Evolutionary conservation across 257 asterid species (phyloP).

Genomic region (Dorcoceras hygrometricum): DNA sequence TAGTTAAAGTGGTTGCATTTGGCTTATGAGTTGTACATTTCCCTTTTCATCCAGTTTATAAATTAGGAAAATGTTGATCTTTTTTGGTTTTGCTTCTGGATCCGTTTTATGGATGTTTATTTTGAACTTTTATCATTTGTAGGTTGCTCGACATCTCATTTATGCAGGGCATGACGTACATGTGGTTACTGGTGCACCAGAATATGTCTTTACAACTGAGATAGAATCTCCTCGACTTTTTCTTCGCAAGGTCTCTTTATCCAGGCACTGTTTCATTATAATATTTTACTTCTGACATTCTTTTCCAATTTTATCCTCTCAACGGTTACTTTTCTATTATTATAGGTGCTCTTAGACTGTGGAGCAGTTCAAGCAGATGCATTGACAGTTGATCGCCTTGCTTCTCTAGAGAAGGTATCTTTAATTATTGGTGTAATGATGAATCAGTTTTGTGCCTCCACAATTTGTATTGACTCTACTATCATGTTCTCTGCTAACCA

Average conservation of each 20-base stretch:
- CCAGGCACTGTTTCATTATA: neutral
- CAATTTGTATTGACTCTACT: neutral
- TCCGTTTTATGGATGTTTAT: slow-evolving; percentile 9
- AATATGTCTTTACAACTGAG: slow-evolving; percentile 79
- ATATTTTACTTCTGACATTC: neutral
- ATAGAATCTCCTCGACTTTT: slow-evolving; percentile 77
- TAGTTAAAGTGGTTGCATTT: neutral
- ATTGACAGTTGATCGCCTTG: slow-evolving; percentile 97
- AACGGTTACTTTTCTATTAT: slow-evolving; percentile 11
- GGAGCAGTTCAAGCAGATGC: slow-evolving; percentile 99
- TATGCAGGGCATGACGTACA: slow-evolving; percentile 90
- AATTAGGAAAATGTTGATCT: slow-evolving; percentile 1
- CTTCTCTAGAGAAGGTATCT: slow-evolving; percentile 82
- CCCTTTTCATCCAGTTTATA: neutral
- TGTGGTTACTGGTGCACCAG: slow-evolving; percentile 96
- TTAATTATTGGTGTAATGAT: slow-evolving; percentile 8
- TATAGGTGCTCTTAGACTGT: slow-evolving; percentile 86
- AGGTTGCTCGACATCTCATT: slow-evolving; percentile 95
- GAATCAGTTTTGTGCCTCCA: neutral
- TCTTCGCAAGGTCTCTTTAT: slow-evolving; percentile 71
- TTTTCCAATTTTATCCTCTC: neutral
- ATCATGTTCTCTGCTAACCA: slow-evolving; percentile 16
- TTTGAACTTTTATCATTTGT: slow-evolving; percentile 21
- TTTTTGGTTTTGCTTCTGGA: neutral
- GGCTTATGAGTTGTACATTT: neutral